Evolutionary conservation across 169 alveolate species (phyloP), one percentile per base, ranked within the genome.

Genomic region (Condylostoma magnum): DNA sequence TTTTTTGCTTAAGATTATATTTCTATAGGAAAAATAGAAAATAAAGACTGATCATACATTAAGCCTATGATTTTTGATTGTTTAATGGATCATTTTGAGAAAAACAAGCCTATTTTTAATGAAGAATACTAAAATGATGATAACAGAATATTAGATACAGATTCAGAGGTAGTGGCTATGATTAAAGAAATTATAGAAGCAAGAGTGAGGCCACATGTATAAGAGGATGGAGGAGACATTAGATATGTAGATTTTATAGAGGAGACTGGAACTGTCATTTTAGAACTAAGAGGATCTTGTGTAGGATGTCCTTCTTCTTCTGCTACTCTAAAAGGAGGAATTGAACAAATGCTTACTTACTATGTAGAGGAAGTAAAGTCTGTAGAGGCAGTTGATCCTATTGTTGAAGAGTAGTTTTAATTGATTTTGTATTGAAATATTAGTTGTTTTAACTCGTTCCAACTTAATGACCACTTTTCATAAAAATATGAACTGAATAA

Each of bases 151-250:
- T 15, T 22, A 10, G 88, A 82, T 4, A 82, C 79, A 18, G 94
- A 89, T 48, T 50, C 80, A 27, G 92, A 84, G 47, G 82, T 56
- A 12, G 87, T 89, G 12, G 70, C 72, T 34, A 55, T 83, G 77
- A 82, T 89, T 20, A 89, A 89, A 69, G 94, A 89, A 65, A 84
- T 89, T 3, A 79, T 89, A 6, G 92, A 78, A 18, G 68, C 85
- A n/a, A 72, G 92, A 36, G 73, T 89, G 2, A 66, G 91, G 47
- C 92, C 94, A 15, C 69, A 78, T 36, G 90, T 86, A 2, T 58
- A 84, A 54, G 93, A 84, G n/a, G 94, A 87, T 54, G 97, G 97
- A n/a, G 97, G 97, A 0, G 97, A 92, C 76, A 84, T 92, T 12
- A 80, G 83, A 18, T 82, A 67, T 55, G 46, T 81, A 54, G 76